These are phyloP conservation scores for Ustilago bromivora DNA, from an alignment of 1,284 basidiomycete species.

Conservation along the genomic window DNA sequence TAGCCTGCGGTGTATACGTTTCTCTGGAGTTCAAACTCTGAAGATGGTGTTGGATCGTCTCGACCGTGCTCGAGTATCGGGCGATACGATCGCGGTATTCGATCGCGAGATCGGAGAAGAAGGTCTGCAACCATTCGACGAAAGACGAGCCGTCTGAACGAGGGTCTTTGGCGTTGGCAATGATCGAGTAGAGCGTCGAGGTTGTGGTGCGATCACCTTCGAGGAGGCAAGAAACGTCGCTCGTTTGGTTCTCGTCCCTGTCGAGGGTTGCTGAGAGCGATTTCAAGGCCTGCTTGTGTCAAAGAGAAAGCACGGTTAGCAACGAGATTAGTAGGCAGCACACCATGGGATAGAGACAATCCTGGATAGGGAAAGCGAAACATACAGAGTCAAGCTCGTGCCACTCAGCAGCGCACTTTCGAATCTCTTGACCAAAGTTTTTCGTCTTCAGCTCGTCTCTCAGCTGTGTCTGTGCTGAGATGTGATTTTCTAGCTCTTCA, in stretches of 20 bases:
- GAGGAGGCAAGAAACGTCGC: constrained; percentile 43
- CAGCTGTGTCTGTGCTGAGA: constrained; percentile 51
- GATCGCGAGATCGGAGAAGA: constrained; percentile 54
- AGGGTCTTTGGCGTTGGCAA: constrained; percentile 50
- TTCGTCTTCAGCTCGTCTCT: constrained; percentile 57
- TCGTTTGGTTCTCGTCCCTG: constrained; percentile 44
- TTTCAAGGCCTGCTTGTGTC: constrained; percentile 30
- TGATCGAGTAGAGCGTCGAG: constrained; percentile 59
- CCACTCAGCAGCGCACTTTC: constrained; percentile 55
- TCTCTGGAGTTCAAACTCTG: constrained; percentile 52
- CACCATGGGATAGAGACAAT: no score
- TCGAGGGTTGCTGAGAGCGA: constrained; percentile 58
- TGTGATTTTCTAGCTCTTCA: constrained; percentile 63
- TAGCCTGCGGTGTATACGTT: constrained; percentile 60
- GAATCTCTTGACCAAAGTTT: constrained; percentile 54
- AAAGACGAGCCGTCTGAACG: constrained; percentile 52
- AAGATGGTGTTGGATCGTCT: constrained; percentile 65
- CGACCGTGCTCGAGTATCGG: constrained; percentile 63
- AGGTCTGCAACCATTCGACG: constrained; percentile 58
- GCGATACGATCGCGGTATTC: constrained; percentile 59
- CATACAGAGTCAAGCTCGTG: constrained; percentile 55
- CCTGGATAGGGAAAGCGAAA: not conserved
- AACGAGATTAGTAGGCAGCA: no score
- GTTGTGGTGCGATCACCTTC: constrained; percentile 63
- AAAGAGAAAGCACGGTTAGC: not conserved